Evolutionary conservation across 495 filamentous ascomycete genomes (phyloP), one percentile per base, ranked within the genome.

Genomic region (Aspergillus nidulans): DNA sequence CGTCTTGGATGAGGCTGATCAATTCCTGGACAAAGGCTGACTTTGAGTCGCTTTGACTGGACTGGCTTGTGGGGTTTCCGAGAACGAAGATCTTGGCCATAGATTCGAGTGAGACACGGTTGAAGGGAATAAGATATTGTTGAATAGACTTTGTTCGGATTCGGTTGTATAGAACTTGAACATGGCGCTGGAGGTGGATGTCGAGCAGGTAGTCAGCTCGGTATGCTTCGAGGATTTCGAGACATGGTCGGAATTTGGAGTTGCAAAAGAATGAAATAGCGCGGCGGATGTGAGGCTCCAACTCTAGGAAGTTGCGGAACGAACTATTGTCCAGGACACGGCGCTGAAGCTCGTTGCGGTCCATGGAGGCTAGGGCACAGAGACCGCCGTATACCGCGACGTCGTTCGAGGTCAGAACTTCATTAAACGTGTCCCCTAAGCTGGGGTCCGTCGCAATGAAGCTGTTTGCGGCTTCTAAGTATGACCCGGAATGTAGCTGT

Each of bases 211-310:
- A 97, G 69, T 98, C 95, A 8, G 82, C 70, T 46, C 81, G 83
- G 69, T 94, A 91, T 24, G 81, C 79, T 52, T 95, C 88, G 12
- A 98, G 80, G 30, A 91, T 90, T 43, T 81, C 77, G 23, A 98
- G 78, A 58, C 92, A 96, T 5, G 83, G 77, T 2, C 88, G 83
- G 71, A 96, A 98, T 59, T 95, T 87, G 36, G 88, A 88, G 51
- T 84, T 89, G 59, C 90, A 87, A 69, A 97, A 97, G 74, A 87
- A 86, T 1, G 81, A 76, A 50, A 98, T 87, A 21, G 94, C 95
- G 18, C 90, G 89, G 46, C 95, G 88, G 56, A 98, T 88, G 61
- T 97, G 92, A 1, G 95, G 92, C 65, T 97, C 94, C 1, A 92
- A 80, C 67, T 98, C 92, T 3, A 98, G 81, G 69, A 91, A 97